Base-by-base conservation (phyloP, 768 basidiomycete species). In the Tulasnella calospora region DNA sequence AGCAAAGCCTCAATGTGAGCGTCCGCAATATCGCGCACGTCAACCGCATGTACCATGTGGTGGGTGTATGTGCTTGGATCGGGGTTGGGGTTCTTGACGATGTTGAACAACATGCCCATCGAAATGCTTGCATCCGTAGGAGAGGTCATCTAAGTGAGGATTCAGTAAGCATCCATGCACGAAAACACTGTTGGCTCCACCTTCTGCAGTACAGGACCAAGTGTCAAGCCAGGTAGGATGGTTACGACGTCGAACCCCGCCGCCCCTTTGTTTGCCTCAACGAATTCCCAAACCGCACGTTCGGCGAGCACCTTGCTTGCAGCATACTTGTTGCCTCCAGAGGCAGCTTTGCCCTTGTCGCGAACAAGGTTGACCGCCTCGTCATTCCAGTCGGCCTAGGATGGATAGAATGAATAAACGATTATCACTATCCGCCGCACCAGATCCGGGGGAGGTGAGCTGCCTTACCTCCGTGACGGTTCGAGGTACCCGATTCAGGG, bases 351-450 rank as follows among this genome's bases (percentile, higher is more conserved):
- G 3, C 82, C 82, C 73, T 81, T 78, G 71, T 81, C 75, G 77
- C 81, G 80, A 38, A 84, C 81, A 8, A 78, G 44, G 46, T 76
- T 35, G 47, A 79, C 74, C 15, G 80, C 79, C 40, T 79, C 78
- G 38, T 80, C 72, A 73, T 83, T 83, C 83, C 83, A 84, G 76
- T 83, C 82, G 4, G 15, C 69, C 79, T 84, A 21, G 21, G 80
- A 77, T 81, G 79, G 71, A 82, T 80, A 80, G 85, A 35, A 85
- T 82, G 21, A 83, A 85, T n/a, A 55, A 84, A 82, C 17, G 84
- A 84, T 12, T 81, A 82, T 30, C 85, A 85, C 74, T 84, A 81
- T 27, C 84, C 83, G 6, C 85, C 81, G 47, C 85, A 81, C 80
- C 84, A 82, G 72, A 85, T 80, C 9, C 4, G 40, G 40, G 80